Base-by-base conservation (phyloP, 2,329 filamentous ascomycete genomes). In the Neonectria faginata region DNA sequence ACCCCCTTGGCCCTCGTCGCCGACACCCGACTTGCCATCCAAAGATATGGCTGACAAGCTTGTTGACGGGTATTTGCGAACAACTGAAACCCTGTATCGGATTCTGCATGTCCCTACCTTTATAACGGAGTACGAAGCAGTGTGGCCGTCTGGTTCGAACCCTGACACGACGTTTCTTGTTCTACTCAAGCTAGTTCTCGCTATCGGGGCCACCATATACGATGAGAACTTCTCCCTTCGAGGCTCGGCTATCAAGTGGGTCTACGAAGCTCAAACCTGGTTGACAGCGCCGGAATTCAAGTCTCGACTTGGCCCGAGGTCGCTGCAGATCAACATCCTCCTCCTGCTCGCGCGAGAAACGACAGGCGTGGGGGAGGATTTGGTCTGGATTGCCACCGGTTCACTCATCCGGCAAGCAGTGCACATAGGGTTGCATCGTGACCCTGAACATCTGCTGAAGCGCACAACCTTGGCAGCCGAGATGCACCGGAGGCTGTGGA, bases 251-350 rank as follows among this genome's bases (percentile, higher is more conserved):
- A 76, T 83, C n/a, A 79, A 75, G 29, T 90, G 87, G 88, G 76
- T 89, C 0, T 85, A 86, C 59, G 86, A 88, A 65, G 87, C 83
- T 0, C 84, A 86, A 48, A 81, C 81, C 0, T 90, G 85, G 84
- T 56, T 86, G 0, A 82, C 83, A 0, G 80, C 82, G 5, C 88
- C 87, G 0, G 78, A 83, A 3, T 84, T 83, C 69, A 90, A 89
- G 64, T 79, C 81, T 0, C 76, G 81, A 0, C 76, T 89, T 0
- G 81, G 78, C 1, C 76, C 89, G 0, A 80, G 82, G 31, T 80
- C 78, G n/a, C 65, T 90, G 0, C 88, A 90, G 63, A 80, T 75
- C 0, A 77, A 78, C 7, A 73, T 84, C 2, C 72, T 86, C 0
- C 77, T 84, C 1, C 65, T 84, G 3, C 64, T 85, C 1, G 82